These are phyloP conservation scores for Primulina tabacum DNA, from an alignment of 257 asterid species.

Conservation along the genomic window DNA sequence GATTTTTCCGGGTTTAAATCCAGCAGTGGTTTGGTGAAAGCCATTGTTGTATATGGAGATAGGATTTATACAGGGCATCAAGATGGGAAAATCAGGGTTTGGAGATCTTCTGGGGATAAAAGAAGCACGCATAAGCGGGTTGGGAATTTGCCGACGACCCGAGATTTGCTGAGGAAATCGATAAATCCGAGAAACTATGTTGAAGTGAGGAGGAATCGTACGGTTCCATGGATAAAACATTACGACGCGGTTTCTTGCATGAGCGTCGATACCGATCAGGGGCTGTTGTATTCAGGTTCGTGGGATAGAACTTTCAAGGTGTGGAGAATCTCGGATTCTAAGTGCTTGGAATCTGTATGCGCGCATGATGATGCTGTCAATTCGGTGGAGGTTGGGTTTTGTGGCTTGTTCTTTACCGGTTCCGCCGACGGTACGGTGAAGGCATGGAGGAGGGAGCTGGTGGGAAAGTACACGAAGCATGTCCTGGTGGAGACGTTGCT, in stretches of 20 bases:
- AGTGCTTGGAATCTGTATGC: slow-evolving; percentile 40
- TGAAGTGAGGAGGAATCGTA: slow-evolving; percentile 28
- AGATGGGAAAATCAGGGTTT: slow-evolving; percentile 46
- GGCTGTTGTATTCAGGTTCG: slow-evolving; percentile 42
- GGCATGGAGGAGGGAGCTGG: slow-evolving; percentile 42
- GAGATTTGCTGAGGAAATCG: slow-evolving; percentile 35
- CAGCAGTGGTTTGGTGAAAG: slow-evolving; percentile 44
- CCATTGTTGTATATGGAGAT: slow-evolving; percentile 32
- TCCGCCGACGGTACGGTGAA: slow-evolving; percentile 54
- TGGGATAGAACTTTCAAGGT: slow-evolving; percentile 52
- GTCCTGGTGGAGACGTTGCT: slow-evolving; percentile 31
- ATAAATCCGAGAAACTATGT: slow-evolving; percentile 44
- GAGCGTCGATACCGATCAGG: slow-evolving; percentile 32
- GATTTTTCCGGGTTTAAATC: slow-evolving; percentile 47
- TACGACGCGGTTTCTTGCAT: slow-evolving; percentile 43
- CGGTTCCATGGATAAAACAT: slow-evolving; percentile 42
- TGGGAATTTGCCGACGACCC: slow-evolving; percentile 42
- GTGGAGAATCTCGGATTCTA: slow-evolving; percentile 43
- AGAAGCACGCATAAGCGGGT: slow-evolving; percentile 27
- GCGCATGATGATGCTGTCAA: slow-evolving; percentile 47
- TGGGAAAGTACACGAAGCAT: slow-evolving; percentile 30
- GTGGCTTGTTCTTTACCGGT: slow-evolving; percentile 43
- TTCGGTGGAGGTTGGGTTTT: slow-evolving; percentile 39
- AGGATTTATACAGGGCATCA: slow-evolving; percentile 51
- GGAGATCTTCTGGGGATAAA: slow-evolving; percentile 32